Conservation (phyloP, 2,329 filamentous ascomycete genomes). For the Xylaria sp. region DNA sequence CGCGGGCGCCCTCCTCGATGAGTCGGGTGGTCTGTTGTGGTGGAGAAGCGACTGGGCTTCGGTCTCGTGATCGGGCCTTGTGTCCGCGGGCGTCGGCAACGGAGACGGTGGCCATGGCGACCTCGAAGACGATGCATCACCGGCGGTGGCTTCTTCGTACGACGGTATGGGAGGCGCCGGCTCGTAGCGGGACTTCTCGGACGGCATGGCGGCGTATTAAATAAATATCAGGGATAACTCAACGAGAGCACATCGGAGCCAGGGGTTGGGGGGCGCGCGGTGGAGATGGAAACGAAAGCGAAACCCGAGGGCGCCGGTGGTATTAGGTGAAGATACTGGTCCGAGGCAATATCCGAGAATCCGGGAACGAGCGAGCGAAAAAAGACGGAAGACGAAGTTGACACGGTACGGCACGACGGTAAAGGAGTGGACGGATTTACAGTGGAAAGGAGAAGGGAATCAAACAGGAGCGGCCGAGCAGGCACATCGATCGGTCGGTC, state of each 20-base stretch:
- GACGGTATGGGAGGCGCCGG: conserved; percentile 80
- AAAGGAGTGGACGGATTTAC: conserved; percentile 38
- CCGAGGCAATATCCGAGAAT: conserved; percentile 6
- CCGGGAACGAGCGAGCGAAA: conserved; percentile 18
- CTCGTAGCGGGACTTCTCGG: conserved; percentile 68
- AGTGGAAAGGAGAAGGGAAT: conserved; percentile 19
- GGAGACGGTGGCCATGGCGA: conserved; percentile 70
- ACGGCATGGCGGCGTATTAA: conserved; percentile 49
- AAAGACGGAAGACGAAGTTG: conserved; percentile 33
- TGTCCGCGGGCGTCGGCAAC: conserved; percentile 66
- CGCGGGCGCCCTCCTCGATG: conserved; percentile 56
- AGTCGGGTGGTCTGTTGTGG: conserved; percentile 55
- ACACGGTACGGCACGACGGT: conserved; percentile 29
- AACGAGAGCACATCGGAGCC: conserved; percentile 36
- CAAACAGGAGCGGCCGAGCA: not conserved
- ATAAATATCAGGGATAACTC: conserved; percentile 25
- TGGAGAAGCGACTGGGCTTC: conserved; percentile 82
- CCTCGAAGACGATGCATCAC: conserved; percentile 59
- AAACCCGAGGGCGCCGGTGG: not conserved
- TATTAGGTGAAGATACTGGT: conserved; percentile 8
- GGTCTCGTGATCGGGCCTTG: conserved; percentile 74
- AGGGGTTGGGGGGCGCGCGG: not conserved
- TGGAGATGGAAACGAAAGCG: not conserved
- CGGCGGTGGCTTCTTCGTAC: conserved; percentile 82
- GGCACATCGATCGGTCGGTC: conserved; percentile 19